Evolutionary conservation across 2,329 filamentous ascomycete species (phyloP).

Genomic region (Golovinomyces cichoracearum): DNA sequence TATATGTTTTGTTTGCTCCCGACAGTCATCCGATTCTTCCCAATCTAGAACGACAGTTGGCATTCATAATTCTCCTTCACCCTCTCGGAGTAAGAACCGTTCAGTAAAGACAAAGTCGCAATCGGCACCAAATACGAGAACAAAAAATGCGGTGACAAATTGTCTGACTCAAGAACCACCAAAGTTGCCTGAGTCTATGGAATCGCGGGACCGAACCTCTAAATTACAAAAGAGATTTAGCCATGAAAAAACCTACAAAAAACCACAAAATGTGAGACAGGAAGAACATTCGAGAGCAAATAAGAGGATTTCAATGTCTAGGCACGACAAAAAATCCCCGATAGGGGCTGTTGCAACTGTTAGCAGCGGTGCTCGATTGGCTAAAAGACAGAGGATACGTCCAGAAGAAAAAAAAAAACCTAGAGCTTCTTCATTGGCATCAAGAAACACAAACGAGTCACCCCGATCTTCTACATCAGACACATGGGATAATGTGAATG

Average conservation of each 20-base stretch:
- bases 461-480: conserved; percentile 53
- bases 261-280: background rate
- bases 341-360: too few relatives aligned
- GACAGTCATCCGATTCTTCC: background rate
- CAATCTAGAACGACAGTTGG: background rate
- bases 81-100: too few relatives aligned
- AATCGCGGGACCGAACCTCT: background rate
- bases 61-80: too few relatives aligned
- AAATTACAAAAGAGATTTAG: background rate
- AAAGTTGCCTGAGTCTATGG: background rate
- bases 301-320: too few relatives aligned
- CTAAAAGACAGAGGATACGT: conserved; percentile 41
- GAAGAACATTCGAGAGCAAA: background rate
- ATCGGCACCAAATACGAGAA: background rate
- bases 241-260: background rate
- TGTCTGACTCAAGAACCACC: background rate
- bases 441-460: conserved; percentile 47
- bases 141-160: background rate
- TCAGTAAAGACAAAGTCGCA: background rate
- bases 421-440: conserved; percentile 32
- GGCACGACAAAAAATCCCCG: too few relatives aligned
- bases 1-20: background rate
- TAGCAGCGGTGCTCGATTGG: too few relatives aligned
- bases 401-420: conserved; percentile 16
- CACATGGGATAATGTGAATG: conserved; percentile 38